These are phyloP conservation scores for Batrachochytrium dendrobatidis DNA, from an alignment of 371 early-diverging fungal species.

Conservation along the genomic window DNA sequence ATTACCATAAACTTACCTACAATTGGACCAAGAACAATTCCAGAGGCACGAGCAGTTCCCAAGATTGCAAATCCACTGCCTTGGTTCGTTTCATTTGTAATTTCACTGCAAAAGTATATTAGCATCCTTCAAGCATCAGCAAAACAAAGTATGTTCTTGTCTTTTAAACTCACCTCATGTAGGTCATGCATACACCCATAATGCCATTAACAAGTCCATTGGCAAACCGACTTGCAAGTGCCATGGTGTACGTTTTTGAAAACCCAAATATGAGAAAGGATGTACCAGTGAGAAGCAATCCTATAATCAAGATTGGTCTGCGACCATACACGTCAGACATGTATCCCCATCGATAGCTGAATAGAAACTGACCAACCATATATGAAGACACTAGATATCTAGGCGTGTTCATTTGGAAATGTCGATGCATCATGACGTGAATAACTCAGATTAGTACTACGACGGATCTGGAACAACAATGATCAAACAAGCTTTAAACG, in stretches of 20 bases:
- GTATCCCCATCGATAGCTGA: slow-evolving; percentile 19
- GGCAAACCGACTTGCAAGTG: slow-evolving; percentile 12
- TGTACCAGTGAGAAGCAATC: slow-evolving; percentile 13
- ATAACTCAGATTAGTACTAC: neutral
- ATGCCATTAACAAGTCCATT: slow-evolving; percentile 22
- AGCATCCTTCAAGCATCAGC: neutral
- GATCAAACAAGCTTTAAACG: too few species aligned
- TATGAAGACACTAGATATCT: slow-evolving; percentile 16
- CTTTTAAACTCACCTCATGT: neutral
- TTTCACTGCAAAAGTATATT: slow-evolving; percentile 9
- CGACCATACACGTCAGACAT: slow-evolving; percentile 15
- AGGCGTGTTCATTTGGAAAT: neutral
- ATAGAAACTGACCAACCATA: slow-evolving; percentile 26
- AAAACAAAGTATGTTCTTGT: neutral
- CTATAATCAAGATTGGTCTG: slow-evolving; percentile 16
- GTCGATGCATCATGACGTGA: neutral
- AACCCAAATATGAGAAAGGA: slow-evolving; percentile 20
- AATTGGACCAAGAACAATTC: slow-evolving; percentile 19
- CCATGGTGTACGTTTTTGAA: slow-evolving; percentile 14
- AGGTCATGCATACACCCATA: slow-evolving; percentile 12
- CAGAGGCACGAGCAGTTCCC: slow-evolving; percentile 16
- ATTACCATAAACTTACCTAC: slow-evolving; percentile 13
- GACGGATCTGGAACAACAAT: neutral
- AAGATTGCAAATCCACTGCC: slow-evolving; percentile 18
- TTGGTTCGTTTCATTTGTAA: slow-evolving; percentile 18